phyloP scores from a whole-genome alignment of 176 grass and related monocot species.

The Otatea glauca region DNA sequence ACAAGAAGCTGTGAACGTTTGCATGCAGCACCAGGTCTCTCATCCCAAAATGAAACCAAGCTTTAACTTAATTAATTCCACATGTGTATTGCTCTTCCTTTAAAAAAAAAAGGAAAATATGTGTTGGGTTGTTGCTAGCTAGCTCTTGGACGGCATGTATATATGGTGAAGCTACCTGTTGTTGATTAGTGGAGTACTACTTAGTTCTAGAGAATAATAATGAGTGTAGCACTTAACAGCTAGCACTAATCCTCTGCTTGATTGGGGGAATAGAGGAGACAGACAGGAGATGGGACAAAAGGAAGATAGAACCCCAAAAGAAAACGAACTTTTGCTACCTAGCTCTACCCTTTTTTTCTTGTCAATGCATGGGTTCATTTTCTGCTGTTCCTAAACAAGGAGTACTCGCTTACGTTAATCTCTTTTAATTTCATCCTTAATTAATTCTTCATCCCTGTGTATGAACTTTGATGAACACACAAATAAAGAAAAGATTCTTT shows the following conservation, averaged over 20 bases:
- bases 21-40: conserved; percentile 35
- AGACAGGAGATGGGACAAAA: conserved; percentile 34
- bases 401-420: background rate
- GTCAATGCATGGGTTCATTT: background rate
- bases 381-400: background rate
- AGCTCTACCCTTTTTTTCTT: background rate
- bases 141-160: background rate
- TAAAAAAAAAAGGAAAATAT: background rate
- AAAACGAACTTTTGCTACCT: background rate
- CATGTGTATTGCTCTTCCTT: background rate
- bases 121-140: background rate
- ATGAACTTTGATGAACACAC: conserved; percentile 20
- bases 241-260: conserved; percentile 36
- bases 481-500: conserved; percentile 18
- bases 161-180: background rate
- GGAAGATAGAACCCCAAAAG: background rate
- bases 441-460: background rate
- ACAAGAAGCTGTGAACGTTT: conserved; percentile 27
- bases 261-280: conserved; percentile 7
- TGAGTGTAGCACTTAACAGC: conserved; percentile 17
- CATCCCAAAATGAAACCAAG: too few relatives aligned
- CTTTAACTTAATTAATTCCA: background rate
- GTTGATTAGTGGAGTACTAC: background rate
- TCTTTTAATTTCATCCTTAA: background rate
- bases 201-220: conserved; percentile 14